These are phyloP conservation scores for Syncephalis fuscata DNA, from an alignment of 371 early-diverging fungal genomes.

Conservation along the genomic window DNA sequence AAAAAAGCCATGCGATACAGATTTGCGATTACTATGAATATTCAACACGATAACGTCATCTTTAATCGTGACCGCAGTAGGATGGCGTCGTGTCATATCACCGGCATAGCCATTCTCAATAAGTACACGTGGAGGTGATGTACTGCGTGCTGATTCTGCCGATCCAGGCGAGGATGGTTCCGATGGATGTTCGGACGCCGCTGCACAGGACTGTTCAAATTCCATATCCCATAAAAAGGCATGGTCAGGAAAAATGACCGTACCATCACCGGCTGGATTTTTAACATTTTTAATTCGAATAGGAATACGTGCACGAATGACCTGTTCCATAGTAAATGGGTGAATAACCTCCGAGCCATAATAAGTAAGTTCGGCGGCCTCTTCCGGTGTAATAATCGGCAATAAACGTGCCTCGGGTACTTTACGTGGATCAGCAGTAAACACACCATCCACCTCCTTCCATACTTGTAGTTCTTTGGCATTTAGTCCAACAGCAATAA, in stretches of 20 bases:
- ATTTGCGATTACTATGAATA: constrained; percentile 88
- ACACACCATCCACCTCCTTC: constrained; percentile 99
- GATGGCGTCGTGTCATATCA: constrained; percentile 54
- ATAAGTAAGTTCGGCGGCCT: constrained; percentile 96
- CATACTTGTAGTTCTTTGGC: constrained; percentile 91
- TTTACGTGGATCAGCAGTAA: constrained; percentile 97
- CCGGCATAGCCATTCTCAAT: constrained; percentile 54
- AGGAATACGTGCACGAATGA: constrained; percentile 85
- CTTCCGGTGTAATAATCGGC: constrained; percentile 87
- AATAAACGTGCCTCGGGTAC: constrained; percentile 81
- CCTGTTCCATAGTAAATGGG: constrained; percentile 98
- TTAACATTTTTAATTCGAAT: constrained; percentile 96
- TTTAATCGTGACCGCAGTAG: constrained; percentile 96
- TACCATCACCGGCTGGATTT: constrained; percentile 78
- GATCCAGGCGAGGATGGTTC: constrained; percentile 9
- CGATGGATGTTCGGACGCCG: background rate
- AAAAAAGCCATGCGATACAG: constrained; percentile 88
- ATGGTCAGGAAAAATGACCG: constrained; percentile 71
- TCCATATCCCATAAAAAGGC: too few species aligned
- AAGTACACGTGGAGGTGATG: constrained; percentile 44
- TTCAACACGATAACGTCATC: constrained; percentile 83
- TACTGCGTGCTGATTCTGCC: constrained; percentile 22
- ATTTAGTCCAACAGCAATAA: constrained; percentile 76
- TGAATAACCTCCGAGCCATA: constrained; percentile 97
- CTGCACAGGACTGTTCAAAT: constrained; percentile 1